A percentile compares a stretch with the other conserved stretches of the same genome.
phyloP scores from a whole-genome alignment of 352 stramenopile species.

The Pythium chondricola region DNA sequence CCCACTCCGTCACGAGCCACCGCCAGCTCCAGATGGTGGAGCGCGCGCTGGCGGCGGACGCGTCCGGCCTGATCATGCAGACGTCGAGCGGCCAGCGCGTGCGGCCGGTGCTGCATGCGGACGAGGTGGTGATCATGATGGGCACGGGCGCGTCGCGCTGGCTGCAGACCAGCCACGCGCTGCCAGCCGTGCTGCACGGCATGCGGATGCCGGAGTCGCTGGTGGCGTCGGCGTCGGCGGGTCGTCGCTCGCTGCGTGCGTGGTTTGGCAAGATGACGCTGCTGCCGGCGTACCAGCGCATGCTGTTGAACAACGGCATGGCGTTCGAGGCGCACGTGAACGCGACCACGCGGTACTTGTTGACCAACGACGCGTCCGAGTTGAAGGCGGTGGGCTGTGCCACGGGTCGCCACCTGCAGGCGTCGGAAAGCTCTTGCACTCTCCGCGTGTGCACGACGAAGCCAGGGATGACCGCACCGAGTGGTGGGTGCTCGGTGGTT shows the following conservation, averaged over 20 bases:
- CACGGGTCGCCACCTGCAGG: constrained; percentile 28
- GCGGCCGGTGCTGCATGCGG: constrained; percentile 31
- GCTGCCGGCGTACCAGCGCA: constrained; percentile 32
- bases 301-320: constrained; percentile 22
- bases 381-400: constrained; percentile 39
- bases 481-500: constrained; percentile 26
- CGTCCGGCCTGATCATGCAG: too few species aligned
- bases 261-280: constrained; percentile 61
- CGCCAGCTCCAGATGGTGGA: too few species aligned
- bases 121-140: constrained; percentile 4
- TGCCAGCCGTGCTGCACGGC: constrained; percentile 44
- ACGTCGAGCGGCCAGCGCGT: constrained; percentile 24
- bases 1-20: too few species aligned
- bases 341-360: constrained; percentile 30
- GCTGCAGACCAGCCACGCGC: constrained; percentile 25
- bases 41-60: constrained; percentile 21
- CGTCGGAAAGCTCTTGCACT: constrained; percentile 33
- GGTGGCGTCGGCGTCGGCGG: background rate
- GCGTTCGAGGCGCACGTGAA: constrained; percentile 34
- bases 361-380: constrained; percentile 19
- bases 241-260: constrained; percentile 26
- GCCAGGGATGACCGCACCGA: constrained; percentile 19
- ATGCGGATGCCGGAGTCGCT: constrained; percentile 45
- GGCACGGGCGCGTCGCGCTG: constrained; percentile 1
- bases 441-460: constrained; percentile 26